phyloP scores from a whole-genome alignment of 2,329 filamentous ascomycete genomes.

The Ophiocordyceps australis region DNA sequence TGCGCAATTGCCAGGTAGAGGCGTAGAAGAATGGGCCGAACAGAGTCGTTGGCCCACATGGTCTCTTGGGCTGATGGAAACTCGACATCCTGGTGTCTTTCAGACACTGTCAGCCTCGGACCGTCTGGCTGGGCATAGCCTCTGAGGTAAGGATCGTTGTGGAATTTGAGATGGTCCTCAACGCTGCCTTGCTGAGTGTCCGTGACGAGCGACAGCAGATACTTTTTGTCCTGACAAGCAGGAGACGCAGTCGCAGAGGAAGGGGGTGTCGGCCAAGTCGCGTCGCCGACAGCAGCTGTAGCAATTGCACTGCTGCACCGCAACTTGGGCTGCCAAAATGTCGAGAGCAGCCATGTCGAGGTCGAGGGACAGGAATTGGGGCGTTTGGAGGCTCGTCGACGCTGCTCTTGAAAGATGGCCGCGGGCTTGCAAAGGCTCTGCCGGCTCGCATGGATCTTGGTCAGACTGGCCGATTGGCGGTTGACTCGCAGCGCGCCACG shows the following conservation, averaged over 20 bases:
- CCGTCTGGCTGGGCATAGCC: constrained; percentile 32
- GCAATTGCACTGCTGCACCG: constrained; percentile 3
- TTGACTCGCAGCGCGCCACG: constrained; percentile 34
- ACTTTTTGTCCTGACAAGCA: constrained; percentile 13
- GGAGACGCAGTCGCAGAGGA: constrained; percentile 6
- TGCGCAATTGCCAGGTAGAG: constrained; percentile 21
- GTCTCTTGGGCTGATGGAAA: constrained; percentile 25
- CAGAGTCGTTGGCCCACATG: constrained; percentile 13
- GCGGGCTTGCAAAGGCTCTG: constrained; percentile 8
- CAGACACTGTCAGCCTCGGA: constrained; percentile 29
- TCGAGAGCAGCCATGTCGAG: constrained; percentile 21
- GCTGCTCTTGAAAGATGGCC: constrained; percentile 5
- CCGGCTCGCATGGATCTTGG: constrained; percentile 5
- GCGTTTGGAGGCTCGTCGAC: constrained; percentile 2
- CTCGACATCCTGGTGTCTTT: constrained; percentile 26
- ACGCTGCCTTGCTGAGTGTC: constrained; percentile 26
- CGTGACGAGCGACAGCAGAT: constrained; percentile 34
- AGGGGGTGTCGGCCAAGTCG: constrained; percentile 1
- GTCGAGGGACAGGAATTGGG: constrained; percentile 13
- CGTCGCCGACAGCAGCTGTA: too few species aligned
- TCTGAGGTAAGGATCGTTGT: constrained; percentile 33
- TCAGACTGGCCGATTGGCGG: constrained; percentile 17
- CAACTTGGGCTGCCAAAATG: constrained; percentile 13
- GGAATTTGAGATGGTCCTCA: constrained; percentile 32
- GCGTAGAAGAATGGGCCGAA: constrained; percentile 15